These are phyloP conservation scores for Lasiodiplodia gonubiensis DNA, from an alignment of 2,329 filamentous ascomycete species.

Conservation along the genomic window DNA sequence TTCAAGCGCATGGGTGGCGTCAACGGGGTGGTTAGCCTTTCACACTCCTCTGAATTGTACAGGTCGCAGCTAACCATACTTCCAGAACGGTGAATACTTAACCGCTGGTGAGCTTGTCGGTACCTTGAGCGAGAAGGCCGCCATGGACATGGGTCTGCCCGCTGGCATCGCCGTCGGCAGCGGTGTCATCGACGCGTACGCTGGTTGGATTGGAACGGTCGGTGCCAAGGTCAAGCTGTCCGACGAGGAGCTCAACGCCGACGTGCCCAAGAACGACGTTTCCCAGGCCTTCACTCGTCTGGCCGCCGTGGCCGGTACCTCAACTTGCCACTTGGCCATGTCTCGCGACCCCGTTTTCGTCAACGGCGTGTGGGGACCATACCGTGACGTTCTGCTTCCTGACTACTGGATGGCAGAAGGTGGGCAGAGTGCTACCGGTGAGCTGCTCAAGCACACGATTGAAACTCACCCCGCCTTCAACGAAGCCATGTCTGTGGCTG, in stretches of 20 bases:
- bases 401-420: slow-evolving; percentile 97
- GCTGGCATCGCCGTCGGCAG: slow-evolving; percentile 91
- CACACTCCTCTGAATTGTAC: slow-evolving; percentile 31
- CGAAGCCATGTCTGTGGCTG: slow-evolving; percentile 77
- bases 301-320: slow-evolving; percentile 93
- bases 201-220: slow-evolving; percentile 98
- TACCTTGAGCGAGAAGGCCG: slow-evolving; percentile 81
- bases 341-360: slow-evolving; percentile 92
- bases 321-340: slow-evolving; percentile 97
- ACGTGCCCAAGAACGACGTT: slow-evolving; percentile 79
- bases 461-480: slow-evolving; percentile 93
- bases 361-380: slow-evolving; percentile 94
- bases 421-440: slow-evolving; percentile 93
- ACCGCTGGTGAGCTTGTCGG: slow-evolving; percentile 93
- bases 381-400: slow-evolving; percentile 90
- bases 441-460: slow-evolving; percentile 90
- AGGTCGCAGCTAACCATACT: slow-evolving; percentile 39
- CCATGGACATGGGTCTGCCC: slow-evolving; percentile 80
- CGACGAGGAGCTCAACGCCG: slow-evolving; percentile 69
- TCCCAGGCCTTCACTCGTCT: slow-evolving; percentile 90
- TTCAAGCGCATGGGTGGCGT: slow-evolving; percentile 95
- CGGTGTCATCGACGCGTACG: slow-evolving; percentile 97
- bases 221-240: slow-evolving; percentile 87
- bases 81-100: slow-evolving; percentile 89
- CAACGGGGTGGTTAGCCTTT: slow-evolving; percentile 84